A percentile compares a stretch with the other conserved stretches of the same genome.
These are phyloP conservation scores for Hygrophila difformis DNA, from an alignment of 257 asterid species.

Conservation along the genomic window DNA sequence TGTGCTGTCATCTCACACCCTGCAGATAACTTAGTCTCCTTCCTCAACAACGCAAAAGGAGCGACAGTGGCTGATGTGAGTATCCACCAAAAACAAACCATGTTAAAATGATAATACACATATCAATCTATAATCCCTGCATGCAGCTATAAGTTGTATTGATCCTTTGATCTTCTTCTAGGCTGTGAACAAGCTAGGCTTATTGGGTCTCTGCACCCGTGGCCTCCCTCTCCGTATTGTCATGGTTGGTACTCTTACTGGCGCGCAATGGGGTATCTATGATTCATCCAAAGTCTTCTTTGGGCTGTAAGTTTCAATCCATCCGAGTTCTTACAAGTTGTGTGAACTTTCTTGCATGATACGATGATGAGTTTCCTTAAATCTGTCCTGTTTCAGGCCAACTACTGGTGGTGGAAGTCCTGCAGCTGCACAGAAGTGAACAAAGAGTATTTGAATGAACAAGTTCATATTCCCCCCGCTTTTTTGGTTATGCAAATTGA, in stretches of 20 bases:
- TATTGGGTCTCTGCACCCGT: constrained; percentile 51
- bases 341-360: too few relatives aligned
- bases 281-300: constrained; percentile 64
- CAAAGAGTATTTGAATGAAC: too few relatives aligned
- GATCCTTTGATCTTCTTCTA: constrained; percentile 13
- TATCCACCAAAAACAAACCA: constrained; percentile 1
- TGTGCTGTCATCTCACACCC: constrained; percentile 80
- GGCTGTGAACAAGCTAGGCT: constrained; percentile 57
- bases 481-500: too few relatives aligned
- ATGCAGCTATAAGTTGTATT: too few relatives aligned
- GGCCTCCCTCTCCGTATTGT: constrained; percentile 76
- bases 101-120: too few relatives aligned
- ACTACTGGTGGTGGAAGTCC: constrained; percentile 68
- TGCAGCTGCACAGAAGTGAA: constrained; percentile 37
- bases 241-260: constrained; percentile 70
- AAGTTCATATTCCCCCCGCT: too few relatives aligned
- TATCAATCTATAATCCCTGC: background rate
- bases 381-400: constrained; percentile 38
- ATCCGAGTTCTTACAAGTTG: too few relatives aligned
- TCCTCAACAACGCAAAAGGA: constrained; percentile 83
- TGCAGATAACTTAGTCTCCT: constrained; percentile 77
- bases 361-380: too few relatives aligned
- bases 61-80: constrained; percentile 71
- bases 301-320: constrained; percentile 48
- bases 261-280: constrained; percentile 77